Evolutionary conservation across 345 rosid genomes (phyloP).

Genomic region (Syzygium jambos): DNA sequence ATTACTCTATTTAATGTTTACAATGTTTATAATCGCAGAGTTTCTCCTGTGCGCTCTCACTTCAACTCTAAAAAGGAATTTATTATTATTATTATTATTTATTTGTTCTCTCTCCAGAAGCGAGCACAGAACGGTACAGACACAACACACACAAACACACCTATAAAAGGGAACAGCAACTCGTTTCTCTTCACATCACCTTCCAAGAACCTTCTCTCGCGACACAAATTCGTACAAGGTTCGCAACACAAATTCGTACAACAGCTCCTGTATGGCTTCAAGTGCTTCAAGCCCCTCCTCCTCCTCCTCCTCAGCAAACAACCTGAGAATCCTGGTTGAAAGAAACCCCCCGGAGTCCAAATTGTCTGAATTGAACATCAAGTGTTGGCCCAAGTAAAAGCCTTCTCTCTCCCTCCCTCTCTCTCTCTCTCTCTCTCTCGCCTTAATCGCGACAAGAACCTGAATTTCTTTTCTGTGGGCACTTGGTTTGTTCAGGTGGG

Average conservation of each 20-base stretch:
- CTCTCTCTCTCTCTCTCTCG: background rate
- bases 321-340: conserved; percentile 53
- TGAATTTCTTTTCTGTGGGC: background rate
- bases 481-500: conserved; percentile 44
- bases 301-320: conserved; percentile 16
- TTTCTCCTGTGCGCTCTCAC: background rate
- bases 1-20: background rate
- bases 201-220: background rate
- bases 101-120: background rate
- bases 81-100: background rate
- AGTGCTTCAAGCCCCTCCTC: background rate
- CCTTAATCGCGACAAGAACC: background rate
- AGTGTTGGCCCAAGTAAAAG: conserved; percentile 85
- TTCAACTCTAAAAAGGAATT: background rate
- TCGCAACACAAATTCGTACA: background rate
- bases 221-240: background rate
- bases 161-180: background rate
- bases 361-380: conserved; percentile 67
- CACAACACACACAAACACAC: background rate
- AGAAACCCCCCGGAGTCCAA: conserved; percentile 58
- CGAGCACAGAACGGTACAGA: background rate
- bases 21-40: background rate
- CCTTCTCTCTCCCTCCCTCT: background rate
- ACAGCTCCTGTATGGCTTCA: background rate
- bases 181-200: background rate